A percentile compares a stretch with the other conserved stretches of the same genome.
Conservation (phyloP, 164 flowering plant genomes). For the Vitis cinerea region DNA sequence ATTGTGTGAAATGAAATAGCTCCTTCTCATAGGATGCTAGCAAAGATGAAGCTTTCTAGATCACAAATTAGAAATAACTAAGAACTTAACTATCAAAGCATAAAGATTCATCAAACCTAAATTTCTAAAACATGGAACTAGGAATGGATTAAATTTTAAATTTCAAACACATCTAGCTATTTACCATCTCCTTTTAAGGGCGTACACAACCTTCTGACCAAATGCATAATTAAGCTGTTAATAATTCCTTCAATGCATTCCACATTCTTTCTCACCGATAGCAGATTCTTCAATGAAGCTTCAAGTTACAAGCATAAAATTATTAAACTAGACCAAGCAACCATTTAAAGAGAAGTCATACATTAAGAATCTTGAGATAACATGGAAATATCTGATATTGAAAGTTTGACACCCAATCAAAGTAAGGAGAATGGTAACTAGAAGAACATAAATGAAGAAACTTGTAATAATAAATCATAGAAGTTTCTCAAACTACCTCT, state of each 20-base stretch:
- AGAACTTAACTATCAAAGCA: too few species aligned
- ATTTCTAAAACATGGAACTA: background rate
- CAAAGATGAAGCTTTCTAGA: too few species aligned
- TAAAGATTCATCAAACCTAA: too few species aligned
- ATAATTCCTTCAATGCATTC: constrained; percentile 61
- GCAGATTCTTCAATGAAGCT: constrained; percentile 65
- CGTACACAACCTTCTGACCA: constrained; percentile 66
- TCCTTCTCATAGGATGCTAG: too few species aligned
- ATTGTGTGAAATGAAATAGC: too few species aligned
- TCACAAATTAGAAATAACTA: too few species aligned
- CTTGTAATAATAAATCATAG: too few species aligned
- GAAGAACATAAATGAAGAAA: too few species aligned
- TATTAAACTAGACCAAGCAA: background rate
- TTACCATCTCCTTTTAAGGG: constrained; percentile 50
- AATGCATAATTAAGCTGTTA: constrained; percentile 51
- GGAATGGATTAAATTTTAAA: background rate
- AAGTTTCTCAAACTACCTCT: too few species aligned
- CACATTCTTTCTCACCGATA: constrained; percentile 29
- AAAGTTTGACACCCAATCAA: too few species aligned
- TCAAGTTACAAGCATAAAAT: constrained; percentile 10
- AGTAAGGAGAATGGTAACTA: too few species aligned
- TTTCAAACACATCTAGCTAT: background rate
- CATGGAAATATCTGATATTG: background rate
- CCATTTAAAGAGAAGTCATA: background rate
- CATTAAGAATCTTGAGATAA: background rate